Conservation (phyloP, 164 flowering plant species). For the Litsea cubeba region DNA sequence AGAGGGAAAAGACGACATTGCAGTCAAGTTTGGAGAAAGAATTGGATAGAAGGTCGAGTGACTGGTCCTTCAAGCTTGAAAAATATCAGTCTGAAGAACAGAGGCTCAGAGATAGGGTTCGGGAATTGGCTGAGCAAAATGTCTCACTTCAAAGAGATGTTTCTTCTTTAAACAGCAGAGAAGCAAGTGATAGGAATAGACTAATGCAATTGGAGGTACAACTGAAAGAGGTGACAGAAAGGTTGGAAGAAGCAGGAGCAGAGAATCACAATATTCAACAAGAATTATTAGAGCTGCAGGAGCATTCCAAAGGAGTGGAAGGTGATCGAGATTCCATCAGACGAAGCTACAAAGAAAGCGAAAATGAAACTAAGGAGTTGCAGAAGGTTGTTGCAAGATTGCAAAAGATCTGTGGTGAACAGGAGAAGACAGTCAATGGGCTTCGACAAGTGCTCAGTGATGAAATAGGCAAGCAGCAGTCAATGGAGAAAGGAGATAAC, state of each 20-base stretch:
- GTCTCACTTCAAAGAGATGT: conserved; percentile 89
- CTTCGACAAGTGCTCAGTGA: conserved; percentile 51
- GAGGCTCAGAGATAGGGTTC: conserved; percentile 85
- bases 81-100: conserved; percentile 80
- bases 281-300: conserved; percentile 42
- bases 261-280: conserved; percentile 45
- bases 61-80: conserved; percentile 82
- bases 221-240: conserved; percentile 39
- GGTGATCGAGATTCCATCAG: conserved; percentile 50
- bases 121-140: conserved; percentile 97
- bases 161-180: conserved; percentile 53
- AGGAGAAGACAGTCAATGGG: conserved; percentile 79
- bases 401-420: conserved; percentile 68
- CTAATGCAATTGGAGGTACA: conserved; percentile 41
- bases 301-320: conserved; percentile 36
- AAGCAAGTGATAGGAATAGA: conserved; percentile 39
- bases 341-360: conserved; percentile 62
- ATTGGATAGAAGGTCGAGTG: conserved; percentile 80
- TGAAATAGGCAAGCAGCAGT: conserved; percentile 32
- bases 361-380: conserved; percentile 66
- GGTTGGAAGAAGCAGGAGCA: conserved; percentile 31
- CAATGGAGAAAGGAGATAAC: conserved; percentile 40
- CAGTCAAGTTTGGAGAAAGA: conserved; percentile 71
- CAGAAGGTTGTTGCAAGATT: conserved; percentile 62
- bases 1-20: conserved; percentile 74